phyloP scores from a whole-genome alignment of 495 filamentous ascomycete genomes.

The Parmelia sp. region DNA sequence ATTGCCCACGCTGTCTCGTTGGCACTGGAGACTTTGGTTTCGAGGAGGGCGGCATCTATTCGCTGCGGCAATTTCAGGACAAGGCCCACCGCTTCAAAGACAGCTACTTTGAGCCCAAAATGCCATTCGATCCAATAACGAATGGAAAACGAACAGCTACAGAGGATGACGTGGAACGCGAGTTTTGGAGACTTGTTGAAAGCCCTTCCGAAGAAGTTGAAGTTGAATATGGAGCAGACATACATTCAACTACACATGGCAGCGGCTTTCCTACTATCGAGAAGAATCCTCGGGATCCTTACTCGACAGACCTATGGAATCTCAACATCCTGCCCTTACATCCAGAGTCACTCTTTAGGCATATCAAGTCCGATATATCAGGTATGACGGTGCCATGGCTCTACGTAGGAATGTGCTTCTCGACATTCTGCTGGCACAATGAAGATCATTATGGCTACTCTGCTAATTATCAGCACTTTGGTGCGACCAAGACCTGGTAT shows the following conservation, averaged over 20 bases:
- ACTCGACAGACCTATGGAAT: conserved; percentile 91
- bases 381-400: conserved; percentile 99
- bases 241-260: conserved; percentile 96
- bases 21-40: conserved; percentile 97
- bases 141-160: conserved; percentile 74
- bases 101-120: conserved; percentile 81
- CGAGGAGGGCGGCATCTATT: conserved; percentile 95
- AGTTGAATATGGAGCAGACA: conserved; percentile 97
- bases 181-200: conserved; percentile 94
- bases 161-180: conserved; percentile 92
- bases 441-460: conserved; percentile 98
- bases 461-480: conserved; percentile 97
- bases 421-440: conserved; percentile 99
- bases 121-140: conserved; percentile 80
- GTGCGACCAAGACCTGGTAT: conserved; percentile 98
- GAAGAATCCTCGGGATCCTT: conserved; percentile 76
- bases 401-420: conserved; percentile 99
- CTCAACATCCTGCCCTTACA: conserved; percentile 89
- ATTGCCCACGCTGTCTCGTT: conserved; percentile 91
- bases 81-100: conserved; percentile 94
- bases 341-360: conserved; percentile 84
- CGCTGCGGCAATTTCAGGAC: conserved; percentile 91
- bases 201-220: conserved; percentile 92
- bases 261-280: conserved; percentile 97
- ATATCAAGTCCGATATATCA: conserved; percentile 98